Percentiles rank a stretch among this genome's conserved stretches.
Conservation (phyloP, 2,329 filamentous ascomycete genomes). For the Phialemoniopsis sp. region DNA sequence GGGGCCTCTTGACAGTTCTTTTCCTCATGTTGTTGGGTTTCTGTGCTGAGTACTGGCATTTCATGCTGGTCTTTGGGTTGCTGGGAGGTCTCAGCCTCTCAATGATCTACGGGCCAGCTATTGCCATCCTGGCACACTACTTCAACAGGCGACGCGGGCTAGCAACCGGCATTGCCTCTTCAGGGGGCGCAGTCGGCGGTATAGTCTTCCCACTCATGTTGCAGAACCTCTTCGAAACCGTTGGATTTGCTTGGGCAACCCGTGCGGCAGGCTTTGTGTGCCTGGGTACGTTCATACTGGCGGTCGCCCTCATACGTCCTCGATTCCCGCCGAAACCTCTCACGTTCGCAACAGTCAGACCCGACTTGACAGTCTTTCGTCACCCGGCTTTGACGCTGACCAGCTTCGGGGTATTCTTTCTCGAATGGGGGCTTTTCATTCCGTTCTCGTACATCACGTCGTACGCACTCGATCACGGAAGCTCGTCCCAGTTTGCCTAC, state of each 20-base stretch:
- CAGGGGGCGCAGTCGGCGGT: conserved; percentile 17
- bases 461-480: conserved; percentile 20
- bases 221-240: conserved; percentile 16
- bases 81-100: conserved; percentile 36
- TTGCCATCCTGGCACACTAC: conserved; percentile 24
- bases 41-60: conserved; percentile 43
- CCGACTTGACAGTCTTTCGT: too few relatives aligned
- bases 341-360: conserved; percentile 33
- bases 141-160: conserved; percentile 16
- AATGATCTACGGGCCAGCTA: conserved; percentile 26
- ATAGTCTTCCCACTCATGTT: conserved; percentile 28
- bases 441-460: conserved; percentile 40
- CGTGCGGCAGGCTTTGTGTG: conserved; percentile 25
- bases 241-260: conserved; percentile 29
- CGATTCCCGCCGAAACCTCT: conserved; percentile 19
- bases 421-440: conserved; percentile 45
- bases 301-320: conserved; percentile 9
- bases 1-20: conserved; percentile 26
- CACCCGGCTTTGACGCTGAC: conserved; percentile 34
- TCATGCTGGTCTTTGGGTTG: conserved; percentile 36
- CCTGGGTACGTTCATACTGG: conserved; percentile 21
- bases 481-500: conserved; percentile 30
- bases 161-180: conserved; percentile 16
- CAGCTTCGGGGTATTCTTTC: conserved; percentile 33
- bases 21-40: conserved; percentile 41